phyloP scores from a whole-genome alignment of 2,329 filamentous ascomycete genomes.

The Diaporthe citri region DNA sequence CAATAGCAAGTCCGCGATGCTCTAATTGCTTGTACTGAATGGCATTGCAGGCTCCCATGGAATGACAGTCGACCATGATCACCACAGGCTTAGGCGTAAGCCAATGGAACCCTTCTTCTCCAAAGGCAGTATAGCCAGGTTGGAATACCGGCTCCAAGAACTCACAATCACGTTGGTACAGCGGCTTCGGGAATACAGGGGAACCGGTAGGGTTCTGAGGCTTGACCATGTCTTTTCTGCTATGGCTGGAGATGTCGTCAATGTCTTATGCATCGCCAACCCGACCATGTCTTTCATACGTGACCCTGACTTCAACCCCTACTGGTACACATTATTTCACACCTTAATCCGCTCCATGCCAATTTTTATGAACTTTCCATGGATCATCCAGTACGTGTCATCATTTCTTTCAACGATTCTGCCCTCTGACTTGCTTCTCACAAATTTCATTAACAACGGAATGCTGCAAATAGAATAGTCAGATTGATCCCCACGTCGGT shows the following conservation, averaged over 20 bases:
- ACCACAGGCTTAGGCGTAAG: conserved; percentile 11
- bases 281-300: conserved; percentile 39
- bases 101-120: conserved; percentile 31
- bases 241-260: conserved; percentile 3
- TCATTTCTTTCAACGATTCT: too few relatives aligned
- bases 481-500: conserved; percentile 6
- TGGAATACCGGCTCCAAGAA: neutral
- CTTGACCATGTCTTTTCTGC: conserved; percentile 23
- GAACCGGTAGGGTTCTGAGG: neutral
- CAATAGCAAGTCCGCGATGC: neutral
- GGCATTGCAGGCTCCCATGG: neutral
- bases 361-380: conserved; percentile 43
- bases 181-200: neutral
- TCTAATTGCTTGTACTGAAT: too few relatives aligned
- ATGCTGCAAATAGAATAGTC: conserved; percentile 2
- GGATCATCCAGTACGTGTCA: conserved; percentile 35
- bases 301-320: conserved; percentile 42
- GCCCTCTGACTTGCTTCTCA: too few relatives aligned
- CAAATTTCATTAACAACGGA: neutral
- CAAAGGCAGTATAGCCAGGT: neutral
- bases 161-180: neutral
- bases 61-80: conserved; percentile 16
- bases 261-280: conserved; percentile 9
- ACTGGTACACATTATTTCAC: conserved; percentile 45
- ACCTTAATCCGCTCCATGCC: conserved; percentile 44